These are phyloP conservation scores for Amanita exitialis DNA, from an alignment of 768 basidiomycete genomes.

Conservation along the genomic window DNA sequence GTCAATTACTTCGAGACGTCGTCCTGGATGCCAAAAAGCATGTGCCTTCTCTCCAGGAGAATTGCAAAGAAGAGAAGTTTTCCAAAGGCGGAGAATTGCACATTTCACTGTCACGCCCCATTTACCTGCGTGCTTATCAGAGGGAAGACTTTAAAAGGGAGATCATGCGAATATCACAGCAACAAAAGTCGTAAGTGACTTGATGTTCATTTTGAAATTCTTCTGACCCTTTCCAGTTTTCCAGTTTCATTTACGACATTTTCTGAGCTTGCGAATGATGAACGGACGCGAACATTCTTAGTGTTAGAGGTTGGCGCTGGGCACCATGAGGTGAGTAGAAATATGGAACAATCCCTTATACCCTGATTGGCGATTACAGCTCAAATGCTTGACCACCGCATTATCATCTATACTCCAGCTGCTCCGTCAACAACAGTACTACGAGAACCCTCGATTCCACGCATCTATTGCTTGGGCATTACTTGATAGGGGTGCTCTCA, in stretches of 20 bases:
- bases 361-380: constrained; percentile 29
- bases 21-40: constrained; percentile 29
- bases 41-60: constrained; percentile 38
- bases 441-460: constrained; percentile 76
- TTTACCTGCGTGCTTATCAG: constrained; percentile 74
- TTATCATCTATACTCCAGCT: constrained; percentile 48
- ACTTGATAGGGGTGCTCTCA: constrained; percentile 25
- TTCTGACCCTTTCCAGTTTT: constrained; percentile 38
- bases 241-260: constrained; percentile 62
- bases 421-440: constrained; percentile 73
- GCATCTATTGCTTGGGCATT: constrained; percentile 85
- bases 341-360: background rate
- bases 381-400: constrained; percentile 41
- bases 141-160: constrained; percentile 59
- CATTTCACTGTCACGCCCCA: constrained; percentile 77
- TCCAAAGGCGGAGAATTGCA: constrained; percentile 46
- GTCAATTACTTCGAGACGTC: constrained; percentile 34
- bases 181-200: constrained; percentile 33
- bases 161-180: constrained; percentile 41
- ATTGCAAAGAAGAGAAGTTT: constrained; percentile 19
- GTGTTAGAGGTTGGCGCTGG: constrained; percentile 80
- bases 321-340: constrained; percentile 51
- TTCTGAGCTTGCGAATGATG: constrained; percentile 68
- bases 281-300: constrained; percentile 72
- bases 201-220: background rate